phyloP scores from a whole-genome alignment of 345 rosid species.

The Linum usitatissimum region DNA sequence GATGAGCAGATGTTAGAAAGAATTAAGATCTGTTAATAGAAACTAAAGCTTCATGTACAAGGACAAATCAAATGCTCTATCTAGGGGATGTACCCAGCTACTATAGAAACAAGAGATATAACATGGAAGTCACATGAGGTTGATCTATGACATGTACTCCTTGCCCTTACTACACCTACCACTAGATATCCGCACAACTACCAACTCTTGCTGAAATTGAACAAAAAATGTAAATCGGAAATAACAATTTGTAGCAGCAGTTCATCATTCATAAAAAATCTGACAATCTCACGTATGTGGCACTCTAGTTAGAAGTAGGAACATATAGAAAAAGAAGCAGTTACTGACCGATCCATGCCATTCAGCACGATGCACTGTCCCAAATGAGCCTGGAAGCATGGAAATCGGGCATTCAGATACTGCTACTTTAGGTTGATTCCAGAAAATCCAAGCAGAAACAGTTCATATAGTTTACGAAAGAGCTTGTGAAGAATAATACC shows the following conservation, averaged over 20 bases:
- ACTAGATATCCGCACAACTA: neutral
- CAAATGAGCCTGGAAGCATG: conserved; percentile 66
- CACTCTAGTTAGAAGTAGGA: too few species aligned
- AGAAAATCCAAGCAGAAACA: neutral
- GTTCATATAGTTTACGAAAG: neutral
- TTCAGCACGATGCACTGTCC: conserved; percentile 97
- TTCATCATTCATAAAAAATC: too few species aligned
- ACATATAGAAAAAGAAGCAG: neutral
- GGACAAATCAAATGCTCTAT: conserved; percentile 4
- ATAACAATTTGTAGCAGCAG: neutral
- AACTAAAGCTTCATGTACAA: neutral
- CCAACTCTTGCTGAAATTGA: neutral
- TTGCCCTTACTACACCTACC: too few species aligned
- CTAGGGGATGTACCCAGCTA: too few species aligned
- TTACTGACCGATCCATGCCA: conserved; percentile 95
- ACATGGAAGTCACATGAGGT: too few species aligned
- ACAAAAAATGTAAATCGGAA: neutral
- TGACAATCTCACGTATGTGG: neutral
- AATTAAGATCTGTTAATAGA: neutral
- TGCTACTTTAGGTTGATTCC: conserved; percentile 1
- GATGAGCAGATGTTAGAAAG: neutral
- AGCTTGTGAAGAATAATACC: conserved; percentile 31
- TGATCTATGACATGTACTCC: too few species aligned
- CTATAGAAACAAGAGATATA: too few species aligned
- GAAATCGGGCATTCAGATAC: neutral